Conservation (phyloP, 257 asterid species). For the Plantago major region DNA sequence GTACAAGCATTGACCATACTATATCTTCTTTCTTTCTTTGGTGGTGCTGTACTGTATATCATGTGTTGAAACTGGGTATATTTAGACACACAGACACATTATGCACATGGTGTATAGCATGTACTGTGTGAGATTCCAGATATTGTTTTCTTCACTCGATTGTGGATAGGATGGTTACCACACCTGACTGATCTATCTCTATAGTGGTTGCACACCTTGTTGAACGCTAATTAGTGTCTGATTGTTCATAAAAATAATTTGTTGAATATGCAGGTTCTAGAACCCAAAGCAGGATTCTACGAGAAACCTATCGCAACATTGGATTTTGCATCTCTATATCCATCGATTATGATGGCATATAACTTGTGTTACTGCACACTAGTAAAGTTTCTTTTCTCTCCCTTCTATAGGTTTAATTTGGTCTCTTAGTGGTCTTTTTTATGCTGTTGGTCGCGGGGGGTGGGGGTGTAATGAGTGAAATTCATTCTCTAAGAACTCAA, state of each 20-base stretch:
- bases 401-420: background rate
- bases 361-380: constrained; percentile 93
- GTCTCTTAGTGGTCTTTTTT: background rate
- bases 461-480: background rate
- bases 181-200: background rate
- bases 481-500: background rate
- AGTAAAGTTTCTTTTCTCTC: constrained; percentile 40
- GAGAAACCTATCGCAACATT: constrained; percentile 98
- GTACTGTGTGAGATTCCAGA: no score
- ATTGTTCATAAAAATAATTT: constrained; percentile 3
- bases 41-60: no score
- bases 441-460: constrained; percentile 7
- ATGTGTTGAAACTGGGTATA: no score
- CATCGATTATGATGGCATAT: constrained; percentile 99
- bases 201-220: constrained; percentile 10
- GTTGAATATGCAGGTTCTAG: constrained; percentile 70
- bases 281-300: constrained; percentile 84
- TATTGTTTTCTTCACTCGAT: constrained; percentile 2
- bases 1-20: no score
- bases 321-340: constrained; percentile 98
- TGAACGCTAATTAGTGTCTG: background rate
- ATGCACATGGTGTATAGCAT: no score
- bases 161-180: background rate
- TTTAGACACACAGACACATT: no score
- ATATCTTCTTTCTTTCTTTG: no score